Percentiles rank a stretch among this genome's conserved stretches.
Evolutionary conservation across 305 asterid genomes (phyloP).

Genomic region (Withania somnifera): DNA sequence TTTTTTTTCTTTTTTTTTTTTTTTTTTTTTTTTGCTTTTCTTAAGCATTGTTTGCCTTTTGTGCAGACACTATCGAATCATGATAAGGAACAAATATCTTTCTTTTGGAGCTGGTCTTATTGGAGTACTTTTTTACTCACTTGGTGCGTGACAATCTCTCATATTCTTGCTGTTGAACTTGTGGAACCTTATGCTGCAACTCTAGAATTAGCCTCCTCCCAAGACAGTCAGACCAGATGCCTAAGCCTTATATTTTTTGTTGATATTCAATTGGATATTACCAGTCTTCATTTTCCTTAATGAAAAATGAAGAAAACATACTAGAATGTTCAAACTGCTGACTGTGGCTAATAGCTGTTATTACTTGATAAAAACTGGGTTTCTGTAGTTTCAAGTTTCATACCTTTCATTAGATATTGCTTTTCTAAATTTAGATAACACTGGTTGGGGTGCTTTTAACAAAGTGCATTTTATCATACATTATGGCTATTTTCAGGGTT

Average conservation of each 20-base stretch:
- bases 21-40: too few relatives aligned
- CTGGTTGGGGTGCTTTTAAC: not conserved
- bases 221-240: not conserved
- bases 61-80: conserved; percentile 40
- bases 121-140: conserved; percentile 77
- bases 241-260: not conserved
- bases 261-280: not conserved
- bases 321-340: not conserved
- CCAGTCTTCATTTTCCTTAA: not conserved
- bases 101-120: conserved; percentile 77
- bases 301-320: not conserved
- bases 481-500: conserved; percentile 53
- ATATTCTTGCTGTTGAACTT: too few relatives aligned
- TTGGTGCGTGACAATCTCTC: conserved; percentile 28
- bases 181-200: not conserved
- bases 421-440: not conserved
- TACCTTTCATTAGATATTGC: not conserved
- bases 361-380: not conserved
- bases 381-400: not conserved
- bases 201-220: not conserved
- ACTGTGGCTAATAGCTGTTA: not conserved
- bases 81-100: conserved; percentile 45
- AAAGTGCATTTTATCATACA: conserved; percentile 18
- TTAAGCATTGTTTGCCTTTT: not conserved
- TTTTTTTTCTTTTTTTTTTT: too few relatives aligned